Conservation (phyloP, 345 rosid species). For the Eutrema yunnanense region DNA sequence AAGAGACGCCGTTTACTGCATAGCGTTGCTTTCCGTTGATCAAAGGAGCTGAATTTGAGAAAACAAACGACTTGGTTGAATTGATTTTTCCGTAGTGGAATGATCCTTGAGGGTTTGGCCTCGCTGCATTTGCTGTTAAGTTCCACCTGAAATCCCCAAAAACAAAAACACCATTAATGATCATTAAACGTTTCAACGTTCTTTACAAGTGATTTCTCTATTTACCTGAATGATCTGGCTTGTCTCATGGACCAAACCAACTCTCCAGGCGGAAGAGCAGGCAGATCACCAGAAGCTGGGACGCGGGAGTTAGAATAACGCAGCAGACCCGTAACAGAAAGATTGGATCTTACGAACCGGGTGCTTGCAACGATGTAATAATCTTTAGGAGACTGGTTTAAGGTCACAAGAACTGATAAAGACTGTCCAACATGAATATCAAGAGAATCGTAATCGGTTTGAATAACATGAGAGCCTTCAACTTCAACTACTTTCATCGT, state of each 20-base stretch:
- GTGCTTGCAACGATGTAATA: conserved; percentile 77
- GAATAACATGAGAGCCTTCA: conserved; percentile 82
- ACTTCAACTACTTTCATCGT: conserved; percentile 76
- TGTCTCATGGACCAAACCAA: conserved; percentile 76
- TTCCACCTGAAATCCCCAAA: conserved; percentile 39
- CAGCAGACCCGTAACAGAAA: conserved; percentile 49
- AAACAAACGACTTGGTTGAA: conserved; percentile 43
- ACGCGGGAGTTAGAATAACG: conserved; percentile 59
- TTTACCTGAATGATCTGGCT: conserved; percentile 73
- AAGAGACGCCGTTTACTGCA: conserved; percentile 76
- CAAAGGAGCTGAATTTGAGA: conserved; percentile 69
- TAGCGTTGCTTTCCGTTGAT: conserved; percentile 76
- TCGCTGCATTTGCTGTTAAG: conserved; percentile 87
- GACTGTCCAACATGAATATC: conserved; percentile 93
- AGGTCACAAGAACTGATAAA: conserved; percentile 59
- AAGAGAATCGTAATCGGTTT: conserved; percentile 69
- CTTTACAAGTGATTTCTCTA: neutral
- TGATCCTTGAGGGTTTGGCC: conserved; percentile 98
- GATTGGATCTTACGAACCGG: conserved; percentile 41
- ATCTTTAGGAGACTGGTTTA: conserved; percentile 69
- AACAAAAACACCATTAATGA: neutral
- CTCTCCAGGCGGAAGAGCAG: conserved; percentile 45
- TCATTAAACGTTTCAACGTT: neutral
- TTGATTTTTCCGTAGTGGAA: conserved; percentile 71
- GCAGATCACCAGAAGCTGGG: conserved; percentile 62